phyloP scores from a whole-genome alignment of 2,329 filamentous ascomycete genomes.

The Fusarium veterinarium region DNA sequence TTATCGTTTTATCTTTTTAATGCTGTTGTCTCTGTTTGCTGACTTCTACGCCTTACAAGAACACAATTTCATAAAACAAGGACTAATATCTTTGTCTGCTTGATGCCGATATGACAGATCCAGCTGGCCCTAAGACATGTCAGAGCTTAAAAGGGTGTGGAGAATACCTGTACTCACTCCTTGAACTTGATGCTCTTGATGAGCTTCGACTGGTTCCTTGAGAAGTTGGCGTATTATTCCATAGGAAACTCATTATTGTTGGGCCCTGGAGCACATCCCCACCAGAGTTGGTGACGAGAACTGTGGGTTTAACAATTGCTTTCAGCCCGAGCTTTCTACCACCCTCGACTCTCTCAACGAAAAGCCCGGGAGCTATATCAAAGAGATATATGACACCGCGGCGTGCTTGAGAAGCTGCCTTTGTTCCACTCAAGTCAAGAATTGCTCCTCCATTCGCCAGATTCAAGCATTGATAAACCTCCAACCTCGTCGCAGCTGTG shows the following conservation, averaged over 20 bases:
- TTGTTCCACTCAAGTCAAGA: slow-evolving; percentile 47
- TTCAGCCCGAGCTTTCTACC: slow-evolving; percentile 49
- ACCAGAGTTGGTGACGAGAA: slow-evolving; percentile 48
- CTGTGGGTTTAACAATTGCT: slow-evolving; percentile 50
- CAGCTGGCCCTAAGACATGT: slow-evolving; percentile 43
- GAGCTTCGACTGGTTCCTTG: slow-evolving; percentile 33
- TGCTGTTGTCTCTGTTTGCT: slow-evolving; percentile 4
- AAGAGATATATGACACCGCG: slow-evolving; percentile 51
- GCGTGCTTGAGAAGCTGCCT: slow-evolving; percentile 44
- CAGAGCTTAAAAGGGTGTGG: slow-evolving; percentile 43
- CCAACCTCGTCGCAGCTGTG: slow-evolving; percentile 50
- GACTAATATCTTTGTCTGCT: slow-evolving; percentile 34
- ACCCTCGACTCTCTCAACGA: slow-evolving; percentile 51
- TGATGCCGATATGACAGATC: slow-evolving; percentile 28
- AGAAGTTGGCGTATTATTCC: slow-evolving; percentile 43
- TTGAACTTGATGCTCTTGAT: slow-evolving; percentile 35
- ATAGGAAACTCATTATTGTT: slow-evolving; percentile 51
- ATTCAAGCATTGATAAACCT: slow-evolving; percentile 53
- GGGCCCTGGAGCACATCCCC: slow-evolving; percentile 44
- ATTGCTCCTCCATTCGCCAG: slow-evolving; percentile 48
- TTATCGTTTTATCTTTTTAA: background rate
- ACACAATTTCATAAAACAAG: background rate
- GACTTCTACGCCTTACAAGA: slow-evolving; percentile 10
- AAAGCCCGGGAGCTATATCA: slow-evolving; percentile 52
- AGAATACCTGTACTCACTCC: slow-evolving; percentile 45